Base-by-base conservation (phyloP, 2,329 filamentous ascomycete species). In the Fusarium annulatum region DNA sequence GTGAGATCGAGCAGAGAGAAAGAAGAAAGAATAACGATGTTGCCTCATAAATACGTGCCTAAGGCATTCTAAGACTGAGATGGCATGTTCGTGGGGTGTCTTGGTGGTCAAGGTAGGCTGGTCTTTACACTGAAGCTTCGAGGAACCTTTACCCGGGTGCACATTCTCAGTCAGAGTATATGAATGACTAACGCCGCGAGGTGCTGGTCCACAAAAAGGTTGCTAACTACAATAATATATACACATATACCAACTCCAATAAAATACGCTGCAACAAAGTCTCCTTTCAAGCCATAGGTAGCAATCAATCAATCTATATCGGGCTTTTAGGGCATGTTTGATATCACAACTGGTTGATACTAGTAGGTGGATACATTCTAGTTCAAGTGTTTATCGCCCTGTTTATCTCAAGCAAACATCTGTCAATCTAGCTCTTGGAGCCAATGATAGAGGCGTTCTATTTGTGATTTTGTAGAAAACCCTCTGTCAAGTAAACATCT, bases 111-210 rank as follows among this genome's bases (percentile, higher is more conserved):
- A 48, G 14, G 26, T 30, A 28, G 45, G 19, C 15, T 21, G 26
- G 19, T 19, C 43, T 46, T 59, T 70, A 23, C 26, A 39, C 14
- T 39, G 52, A 19, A 33, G 34, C n/a, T 43, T 18, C n/a, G n/a
- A 33, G 26, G 33, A 15, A 16, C 33, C 33, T 34, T 34, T 2
- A 34, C 33, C 15, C 11, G 5, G 33, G 48, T 51, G 28, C 42
- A 66, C 52, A 59, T 48, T 73, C 51, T 61, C 64, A 70, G 43
- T 57, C 57, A 73, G 52, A 33, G 15, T 18, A n/a, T 33, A 16
- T 51, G 26, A 34, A 51, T 51, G 48, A 52, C 49, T 52, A 36
- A 52, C 16, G 49, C 18, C n/a, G 30, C n/a, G 16, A 26, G n/a
- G 49, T 36, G 49, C 30, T 36, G n/a, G n/a, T 36, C 49, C n/a